Percentiles rank a stretch among this genome's conserved stretches.
Evolutionary conservation across 768 basidiomycete genomes (phyloP).

Genomic region (Hygrophoropsis aurantiaca): DNA sequence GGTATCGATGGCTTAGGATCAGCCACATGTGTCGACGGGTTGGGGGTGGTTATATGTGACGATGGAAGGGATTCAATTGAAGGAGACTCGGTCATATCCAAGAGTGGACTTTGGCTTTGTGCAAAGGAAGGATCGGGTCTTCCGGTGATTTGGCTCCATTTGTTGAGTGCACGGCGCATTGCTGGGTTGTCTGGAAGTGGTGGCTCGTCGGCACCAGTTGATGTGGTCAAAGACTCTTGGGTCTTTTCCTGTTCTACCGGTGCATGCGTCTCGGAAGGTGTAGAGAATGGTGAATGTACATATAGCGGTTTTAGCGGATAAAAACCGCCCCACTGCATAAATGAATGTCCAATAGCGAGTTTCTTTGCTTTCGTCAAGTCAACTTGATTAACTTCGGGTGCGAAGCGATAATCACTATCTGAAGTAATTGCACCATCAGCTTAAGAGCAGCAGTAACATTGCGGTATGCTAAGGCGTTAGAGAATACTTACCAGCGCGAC

Average conservation of each 20-base stretch:
- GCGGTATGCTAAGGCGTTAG: neutral
- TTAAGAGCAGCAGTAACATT: neutral
- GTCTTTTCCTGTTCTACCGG: too few relatives aligned
- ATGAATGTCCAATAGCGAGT: constrained; percentile 27
- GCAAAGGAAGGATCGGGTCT: constrained; percentile 31
- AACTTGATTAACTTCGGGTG: constrained; percentile 20
- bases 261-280: neutral
- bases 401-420: constrained; percentile 20
- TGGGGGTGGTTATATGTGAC: too few relatives aligned
- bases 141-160: constrained; percentile 33
- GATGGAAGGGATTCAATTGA: too few relatives aligned
- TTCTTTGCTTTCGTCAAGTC: constrained; percentile 28
- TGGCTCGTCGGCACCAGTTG: constrained; percentile 10
- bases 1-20: neutral
- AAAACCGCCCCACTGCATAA: constrained; percentile 33
- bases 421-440: neutral
- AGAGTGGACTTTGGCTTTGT: neutral
- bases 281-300: constrained; percentile 24
- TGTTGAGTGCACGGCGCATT: constrained; percentile 32
- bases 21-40: too few relatives aligned
- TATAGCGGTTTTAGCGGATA: constrained; percentile 28
- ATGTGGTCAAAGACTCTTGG: neutral
- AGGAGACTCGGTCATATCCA: constrained; percentile 7
- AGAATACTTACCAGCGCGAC: constrained; percentile 24
- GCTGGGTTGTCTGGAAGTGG: constrained; percentile 18